Evolutionary conservation across 108 stramenopile species (phyloP).

Genomic region (Cylindrotheca fusiformis): DNA sequence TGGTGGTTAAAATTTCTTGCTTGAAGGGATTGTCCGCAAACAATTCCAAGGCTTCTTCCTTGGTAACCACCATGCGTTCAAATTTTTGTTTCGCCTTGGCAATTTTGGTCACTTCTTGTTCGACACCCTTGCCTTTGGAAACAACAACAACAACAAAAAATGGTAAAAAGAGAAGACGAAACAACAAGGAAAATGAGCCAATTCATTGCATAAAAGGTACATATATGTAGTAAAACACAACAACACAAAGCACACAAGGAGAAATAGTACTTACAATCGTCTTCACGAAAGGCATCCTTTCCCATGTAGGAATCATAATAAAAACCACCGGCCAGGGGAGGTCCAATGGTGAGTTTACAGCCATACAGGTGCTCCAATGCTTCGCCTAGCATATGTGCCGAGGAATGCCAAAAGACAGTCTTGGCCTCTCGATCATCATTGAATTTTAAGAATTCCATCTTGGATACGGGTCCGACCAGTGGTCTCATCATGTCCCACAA

Average conservation of each 20-base stretch:
- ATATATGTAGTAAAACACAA: neutral
- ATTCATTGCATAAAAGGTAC: constrained; percentile 6
- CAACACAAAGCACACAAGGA: neutral
- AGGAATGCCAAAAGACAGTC: constrained; percentile 99
- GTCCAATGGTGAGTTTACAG: constrained; percentile 93
- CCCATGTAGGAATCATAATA: constrained; percentile 99
- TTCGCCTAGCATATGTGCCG: constrained; percentile 96
- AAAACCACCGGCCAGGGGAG: constrained; percentile 94
- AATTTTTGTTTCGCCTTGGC: constrained; percentile 96
- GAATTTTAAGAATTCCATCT: constrained; percentile 91
- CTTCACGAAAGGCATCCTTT: constrained; percentile 77
- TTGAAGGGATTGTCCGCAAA: constrained; percentile 99
- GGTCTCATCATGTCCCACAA: constrained; percentile 98
- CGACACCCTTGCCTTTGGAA: constrained; percentile 67
- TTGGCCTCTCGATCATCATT: constrained; percentile 87
- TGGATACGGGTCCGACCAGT: constrained; percentile 83
- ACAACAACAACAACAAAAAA: neutral
- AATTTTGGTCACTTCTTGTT: constrained; percentile 82
- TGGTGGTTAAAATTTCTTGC: constrained; percentile 88
- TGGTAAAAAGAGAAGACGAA: neutral
- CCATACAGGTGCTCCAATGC: constrained; percentile 96
- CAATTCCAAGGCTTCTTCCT: constrained; percentile 95
- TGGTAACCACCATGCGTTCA: constrained; percentile 97
- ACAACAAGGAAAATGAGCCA: neutral
- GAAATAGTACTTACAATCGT: constrained; percentile 77